A percentile compares a stretch with the other conserved stretches of the same genome.
phyloP scores from a whole-genome alignment of 495 filamentous ascomycete species.

The Podospora fimiseda region DNA sequence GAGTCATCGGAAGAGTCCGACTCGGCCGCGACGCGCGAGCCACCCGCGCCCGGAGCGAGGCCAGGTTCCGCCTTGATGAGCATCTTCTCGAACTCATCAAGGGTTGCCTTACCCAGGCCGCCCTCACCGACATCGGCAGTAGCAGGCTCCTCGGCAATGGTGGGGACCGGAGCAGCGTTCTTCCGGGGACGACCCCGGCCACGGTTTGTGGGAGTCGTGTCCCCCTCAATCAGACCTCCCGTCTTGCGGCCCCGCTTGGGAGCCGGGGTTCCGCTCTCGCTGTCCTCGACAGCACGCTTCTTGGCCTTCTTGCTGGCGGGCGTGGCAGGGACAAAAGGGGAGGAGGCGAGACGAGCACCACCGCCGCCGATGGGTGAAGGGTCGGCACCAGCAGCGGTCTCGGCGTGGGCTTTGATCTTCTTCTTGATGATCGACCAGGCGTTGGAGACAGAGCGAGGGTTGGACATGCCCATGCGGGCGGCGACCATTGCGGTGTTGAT shows the following conservation, averaged over 20 bases:
- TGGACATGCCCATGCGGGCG: not conserved
- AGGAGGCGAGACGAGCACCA: not conserved
- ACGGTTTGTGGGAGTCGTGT: not conserved
- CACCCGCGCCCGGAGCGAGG: no score
- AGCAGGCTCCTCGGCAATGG: no score
- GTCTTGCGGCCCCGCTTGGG: not conserved
- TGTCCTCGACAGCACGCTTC: not conserved
- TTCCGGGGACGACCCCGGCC: not conserved
- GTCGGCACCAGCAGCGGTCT: not conserved
- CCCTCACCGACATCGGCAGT: no score
- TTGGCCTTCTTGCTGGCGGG: not conserved
- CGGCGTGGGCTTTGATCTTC: conserved; percentile 58
- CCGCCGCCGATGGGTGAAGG: not conserved
- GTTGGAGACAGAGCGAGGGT: conserved; percentile 68
- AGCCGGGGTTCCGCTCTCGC: not conserved
- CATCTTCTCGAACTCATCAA: no score
- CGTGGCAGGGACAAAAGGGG: not conserved
- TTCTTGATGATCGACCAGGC: conserved; percentile 96
- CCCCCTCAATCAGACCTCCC: not conserved
- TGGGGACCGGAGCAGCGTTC: no score
- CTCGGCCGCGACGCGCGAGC: no score
- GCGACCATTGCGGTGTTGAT: not conserved
- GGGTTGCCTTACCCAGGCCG: no score
- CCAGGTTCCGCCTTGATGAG: no score
- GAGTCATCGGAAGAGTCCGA: no score